Conservation (phyloP, 2,329 filamentous ascomycete genomes). For the Epichloe aotearoae region DNA sequence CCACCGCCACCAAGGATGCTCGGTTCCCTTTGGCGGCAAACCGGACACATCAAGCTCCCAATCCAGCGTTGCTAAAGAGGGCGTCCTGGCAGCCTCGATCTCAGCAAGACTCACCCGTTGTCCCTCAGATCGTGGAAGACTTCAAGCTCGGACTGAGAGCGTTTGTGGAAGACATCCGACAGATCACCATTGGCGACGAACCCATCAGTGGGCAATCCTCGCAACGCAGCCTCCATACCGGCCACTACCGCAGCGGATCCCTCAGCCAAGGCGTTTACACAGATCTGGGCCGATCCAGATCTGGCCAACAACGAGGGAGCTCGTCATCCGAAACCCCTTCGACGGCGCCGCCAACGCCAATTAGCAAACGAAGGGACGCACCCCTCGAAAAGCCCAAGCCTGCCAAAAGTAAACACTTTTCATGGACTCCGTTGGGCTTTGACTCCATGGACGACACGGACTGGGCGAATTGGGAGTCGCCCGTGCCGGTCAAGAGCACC, state of each 20-base stretch:
- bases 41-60: conserved; percentile 22
- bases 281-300: conserved; percentile 35
- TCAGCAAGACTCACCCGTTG: conserved; percentile 27
- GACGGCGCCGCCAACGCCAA: conserved; percentile 17
- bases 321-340: conserved; percentile 28
- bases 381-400: conserved; percentile 24
- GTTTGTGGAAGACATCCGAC: conserved; percentile 88
- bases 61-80: conserved; percentile 36
- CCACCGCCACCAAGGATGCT: conserved; percentile 9
- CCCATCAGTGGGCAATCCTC: conserved; percentile 44
- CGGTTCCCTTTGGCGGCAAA: conserved; percentile 16
- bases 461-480: conserved; percentile 52
- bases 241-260: conserved; percentile 3
- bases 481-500: conserved; percentile 39
- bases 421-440: conserved; percentile 44
- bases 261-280: conserved; percentile 8
- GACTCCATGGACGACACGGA: conserved; percentile 47
- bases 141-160: conserved; percentile 83
- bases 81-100: conserved; percentile 46
- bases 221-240: conserved; percentile 8
- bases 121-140: conserved; percentile 77
- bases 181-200: conserved; percentile 93
- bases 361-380: conserved; percentile 16
- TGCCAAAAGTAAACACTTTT: conserved; percentile 39
- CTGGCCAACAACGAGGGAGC: conserved; percentile 29